Evolutionary conservation across 805 yeast genomes (phyloP).

Genomic region (Yarrowia alimentaria): DNA sequence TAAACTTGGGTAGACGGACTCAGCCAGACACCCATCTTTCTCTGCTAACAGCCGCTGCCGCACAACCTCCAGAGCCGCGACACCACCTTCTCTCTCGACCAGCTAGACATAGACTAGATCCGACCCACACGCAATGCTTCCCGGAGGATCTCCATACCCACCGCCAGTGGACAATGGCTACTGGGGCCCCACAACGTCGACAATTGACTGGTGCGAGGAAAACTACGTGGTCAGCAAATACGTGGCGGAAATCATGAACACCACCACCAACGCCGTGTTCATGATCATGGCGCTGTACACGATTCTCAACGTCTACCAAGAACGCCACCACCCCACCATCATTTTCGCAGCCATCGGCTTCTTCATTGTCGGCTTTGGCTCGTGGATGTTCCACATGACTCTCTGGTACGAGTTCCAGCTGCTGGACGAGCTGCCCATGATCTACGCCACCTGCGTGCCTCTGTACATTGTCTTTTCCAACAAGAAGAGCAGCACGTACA

Average conservation of each 20-base stretch:
- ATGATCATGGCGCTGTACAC: slow-evolving; percentile 60
- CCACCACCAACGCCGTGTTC: slow-evolving; percentile 68
- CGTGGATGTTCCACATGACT: slow-evolving; percentile 97
- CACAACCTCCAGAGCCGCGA: too few relatives aligned
- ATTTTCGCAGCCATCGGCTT: slow-evolving; percentile 73
- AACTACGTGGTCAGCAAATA: slow-evolving; percentile 84
- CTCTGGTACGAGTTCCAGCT: slow-evolving; percentile 83
- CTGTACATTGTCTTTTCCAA: slow-evolving; percentile 79
- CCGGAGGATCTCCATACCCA: slow-evolving; percentile 19
- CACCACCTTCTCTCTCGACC: too few relatives aligned
- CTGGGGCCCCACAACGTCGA: slow-evolving; percentile 54
- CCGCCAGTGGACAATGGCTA: slow-evolving; percentile 13
- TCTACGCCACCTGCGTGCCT: slow-evolving; percentile 95
- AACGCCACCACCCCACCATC: slow-evolving; percentile 69
- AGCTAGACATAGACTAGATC: not conserved
- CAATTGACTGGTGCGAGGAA: slow-evolving; percentile 99
- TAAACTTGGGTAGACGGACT: not conserved
- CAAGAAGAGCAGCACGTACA: slow-evolving; percentile 44
- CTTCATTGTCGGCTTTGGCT: slow-evolving; percentile 85
- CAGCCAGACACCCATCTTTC: too few relatives aligned
- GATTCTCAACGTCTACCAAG: slow-evolving; percentile 56
- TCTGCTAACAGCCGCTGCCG: too few relatives aligned
- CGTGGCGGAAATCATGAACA: slow-evolving; percentile 87
- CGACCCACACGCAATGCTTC: slow-evolving; percentile 3
- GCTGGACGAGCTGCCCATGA: slow-evolving; percentile 96